These are phyloP conservation scores for Fraxinus americana DNA, from an alignment of 257 asterid species.

Conservation along the genomic window DNA sequence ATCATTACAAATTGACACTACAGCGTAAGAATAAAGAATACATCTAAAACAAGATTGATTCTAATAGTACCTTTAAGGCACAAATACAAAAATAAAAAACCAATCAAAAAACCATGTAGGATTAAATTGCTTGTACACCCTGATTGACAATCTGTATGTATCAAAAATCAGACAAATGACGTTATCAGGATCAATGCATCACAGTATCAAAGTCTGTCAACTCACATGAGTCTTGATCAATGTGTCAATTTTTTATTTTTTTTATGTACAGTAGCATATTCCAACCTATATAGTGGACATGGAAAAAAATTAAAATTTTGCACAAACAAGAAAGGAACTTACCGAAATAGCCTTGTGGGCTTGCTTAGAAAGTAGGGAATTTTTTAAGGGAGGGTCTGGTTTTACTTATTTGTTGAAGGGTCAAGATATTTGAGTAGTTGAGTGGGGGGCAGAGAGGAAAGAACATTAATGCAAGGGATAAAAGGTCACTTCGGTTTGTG, in stretches of 20 bases:
- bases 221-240: too few relatives aligned
- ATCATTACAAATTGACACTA: not conserved
- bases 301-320: not conserved
- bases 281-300: not conserved
- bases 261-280: too few relatives aligned
- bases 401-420: conserved; percentile 22
- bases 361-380: conserved; percentile 35
- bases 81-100: not conserved
- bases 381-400: conserved; percentile 26
- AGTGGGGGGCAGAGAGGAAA: conserved; percentile 11
- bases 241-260: too few relatives aligned
- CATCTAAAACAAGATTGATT: not conserved
- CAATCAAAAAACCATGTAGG: not conserved
- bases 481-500: conserved; percentile 19
- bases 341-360: conserved; percentile 56
- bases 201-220: too few relatives aligned
- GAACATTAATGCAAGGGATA: conserved; percentile 26
- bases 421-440: conserved; percentile 13
- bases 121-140: too few relatives aligned
- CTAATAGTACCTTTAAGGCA: too few relatives aligned
- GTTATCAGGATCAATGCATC: too few relatives aligned
- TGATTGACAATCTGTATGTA: too few relatives aligned
- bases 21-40: too few relatives aligned
- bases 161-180: too few relatives aligned
- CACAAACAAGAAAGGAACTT: conserved; percentile 17